phyloP scores from a whole-genome alignment of 768 basidiomycete genomes.

The Brasilioporus rufonigricans region DNA sequence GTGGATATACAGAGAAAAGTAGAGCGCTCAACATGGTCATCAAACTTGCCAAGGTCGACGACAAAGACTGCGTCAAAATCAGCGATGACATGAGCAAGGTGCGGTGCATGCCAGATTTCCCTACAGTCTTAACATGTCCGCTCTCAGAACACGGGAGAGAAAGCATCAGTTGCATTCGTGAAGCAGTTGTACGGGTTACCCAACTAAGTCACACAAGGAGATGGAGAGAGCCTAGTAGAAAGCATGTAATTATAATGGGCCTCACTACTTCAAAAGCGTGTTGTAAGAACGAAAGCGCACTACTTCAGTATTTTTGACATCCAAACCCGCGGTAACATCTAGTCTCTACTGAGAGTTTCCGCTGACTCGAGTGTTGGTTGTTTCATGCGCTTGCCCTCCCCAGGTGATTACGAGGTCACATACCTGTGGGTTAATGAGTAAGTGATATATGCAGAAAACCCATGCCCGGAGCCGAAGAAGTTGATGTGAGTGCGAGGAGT shows the following conservation, averaged over 20 bases:
- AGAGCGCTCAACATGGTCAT: constrained; percentile 93
- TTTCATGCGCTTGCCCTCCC: constrained; percentile 57
- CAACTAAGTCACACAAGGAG: not conserved
- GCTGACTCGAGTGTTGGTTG: constrained; percentile 38
- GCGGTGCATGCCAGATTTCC: not conserved
- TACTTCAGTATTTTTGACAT: too few relatives aligned
- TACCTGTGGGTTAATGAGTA: constrained; percentile 37
- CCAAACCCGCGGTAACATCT: too few relatives aligned
- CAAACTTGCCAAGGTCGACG: constrained; percentile 77
- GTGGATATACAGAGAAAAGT: constrained; percentile 55
- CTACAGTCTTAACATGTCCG: not conserved
- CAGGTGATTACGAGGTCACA: constrained; percentile 48
- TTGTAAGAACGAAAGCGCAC: too few relatives aligned
- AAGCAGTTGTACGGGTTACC: constrained; percentile 36
- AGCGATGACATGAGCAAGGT: constrained; percentile 91
- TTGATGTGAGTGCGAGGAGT: too few relatives aligned
- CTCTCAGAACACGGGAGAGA: constrained; percentile 67
- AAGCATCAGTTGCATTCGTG: constrained; percentile 53
- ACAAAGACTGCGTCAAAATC: constrained; percentile 83
- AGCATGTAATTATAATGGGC: not conserved
- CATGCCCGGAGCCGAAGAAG: too few relatives aligned
- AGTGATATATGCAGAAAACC: too few relatives aligned
- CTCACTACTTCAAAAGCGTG: not conserved
- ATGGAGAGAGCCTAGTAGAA: not conserved
- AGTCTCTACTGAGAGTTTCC: constrained; percentile 35